Conservation (phyloP, 768 basidiomycete species). For the Agaricus bisporus region DNA sequence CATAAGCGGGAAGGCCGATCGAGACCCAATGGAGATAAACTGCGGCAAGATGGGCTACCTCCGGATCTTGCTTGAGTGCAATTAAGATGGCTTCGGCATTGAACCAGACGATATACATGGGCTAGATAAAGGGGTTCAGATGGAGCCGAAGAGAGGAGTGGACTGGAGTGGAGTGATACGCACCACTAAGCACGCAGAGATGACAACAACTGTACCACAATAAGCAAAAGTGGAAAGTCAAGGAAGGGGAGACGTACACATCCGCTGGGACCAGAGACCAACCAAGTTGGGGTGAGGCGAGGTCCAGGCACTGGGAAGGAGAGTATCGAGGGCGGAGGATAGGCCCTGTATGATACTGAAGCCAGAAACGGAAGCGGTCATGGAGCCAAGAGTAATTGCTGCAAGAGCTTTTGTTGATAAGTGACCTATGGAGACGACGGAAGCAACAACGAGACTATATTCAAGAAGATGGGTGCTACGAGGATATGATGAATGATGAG, state of each 20-base stretch:
- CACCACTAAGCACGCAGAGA: constrained; percentile 54
- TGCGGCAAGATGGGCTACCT: constrained; percentile 73
- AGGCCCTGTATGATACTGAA: constrained; percentile 82
- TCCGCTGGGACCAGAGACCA: constrained; percentile 87
- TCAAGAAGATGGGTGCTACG: constrained; percentile 74
- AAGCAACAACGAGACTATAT: constrained; percentile 78
- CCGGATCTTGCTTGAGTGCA: constrained; percentile 71
- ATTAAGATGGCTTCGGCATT: constrained; percentile 78
- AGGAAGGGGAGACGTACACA: constrained; percentile 46
- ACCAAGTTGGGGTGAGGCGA: constrained; percentile 78
- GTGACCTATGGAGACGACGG: constrained; percentile 87
- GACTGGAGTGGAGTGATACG: constrained; percentile 22
- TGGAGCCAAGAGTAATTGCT: constrained; percentile 67
- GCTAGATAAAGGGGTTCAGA: constrained; percentile 32
- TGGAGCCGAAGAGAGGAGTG: constrained; percentile 5
- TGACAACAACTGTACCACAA: constrained; percentile 49
- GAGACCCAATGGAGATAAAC: constrained; percentile 73
- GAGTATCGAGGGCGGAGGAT: constrained; percentile 81
- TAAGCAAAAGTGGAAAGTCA: neutral
- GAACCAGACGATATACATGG: constrained; percentile 70
- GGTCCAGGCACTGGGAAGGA: constrained; percentile 94
- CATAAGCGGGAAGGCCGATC: constrained; percentile 69
- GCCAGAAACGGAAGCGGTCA: constrained; percentile 70
- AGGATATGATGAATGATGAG: neutral
- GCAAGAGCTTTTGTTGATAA: constrained; percentile 87